Evolutionary conservation across 1,284 basidiomycete species (phyloP).

Genomic region (Heterobasidion parviporum): DNA sequence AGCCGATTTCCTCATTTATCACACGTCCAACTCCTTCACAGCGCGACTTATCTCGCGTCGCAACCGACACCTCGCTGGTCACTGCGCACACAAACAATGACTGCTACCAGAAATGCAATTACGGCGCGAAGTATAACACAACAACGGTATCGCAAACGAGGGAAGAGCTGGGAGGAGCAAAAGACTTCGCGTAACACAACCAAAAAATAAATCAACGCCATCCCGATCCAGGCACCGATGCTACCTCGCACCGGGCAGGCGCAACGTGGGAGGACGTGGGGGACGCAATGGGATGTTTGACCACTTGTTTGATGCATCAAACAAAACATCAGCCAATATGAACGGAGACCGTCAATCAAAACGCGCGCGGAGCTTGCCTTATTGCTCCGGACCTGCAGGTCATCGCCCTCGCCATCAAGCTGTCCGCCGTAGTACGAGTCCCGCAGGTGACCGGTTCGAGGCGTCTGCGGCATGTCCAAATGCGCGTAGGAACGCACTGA

Average conservation of each 20-base stretch:
- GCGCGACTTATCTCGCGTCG: no score
- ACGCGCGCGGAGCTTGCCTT: background rate
- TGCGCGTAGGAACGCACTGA: background rate
- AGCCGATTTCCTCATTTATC: background rate
- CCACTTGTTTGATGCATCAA: slow-evolving; percentile 2
- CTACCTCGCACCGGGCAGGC: background rate
- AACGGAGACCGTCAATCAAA: background rate
- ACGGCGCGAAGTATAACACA: background rate
- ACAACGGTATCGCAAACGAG: background rate
- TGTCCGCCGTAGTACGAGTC: background rate
- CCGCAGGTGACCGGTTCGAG: background rate
- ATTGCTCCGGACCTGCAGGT: slow-evolving; percentile 1
- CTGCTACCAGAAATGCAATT: background rate
- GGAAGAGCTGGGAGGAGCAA: background rate
- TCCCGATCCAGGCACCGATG: background rate
- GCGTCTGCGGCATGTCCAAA: background rate
- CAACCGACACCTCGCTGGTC: no score
- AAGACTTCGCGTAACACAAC: background rate
- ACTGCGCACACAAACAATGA: no score
- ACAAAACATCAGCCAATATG: background rate
- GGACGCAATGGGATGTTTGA: background rate
- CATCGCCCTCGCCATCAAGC: background rate
- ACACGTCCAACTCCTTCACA: no score
- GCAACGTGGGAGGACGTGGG: slow-evolving; percentile 1
- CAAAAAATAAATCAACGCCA: background rate